Evolutionary conservation across 140 eudicot genomes (phyloP).

Genomic region (Oenanthe javanica): DNA sequence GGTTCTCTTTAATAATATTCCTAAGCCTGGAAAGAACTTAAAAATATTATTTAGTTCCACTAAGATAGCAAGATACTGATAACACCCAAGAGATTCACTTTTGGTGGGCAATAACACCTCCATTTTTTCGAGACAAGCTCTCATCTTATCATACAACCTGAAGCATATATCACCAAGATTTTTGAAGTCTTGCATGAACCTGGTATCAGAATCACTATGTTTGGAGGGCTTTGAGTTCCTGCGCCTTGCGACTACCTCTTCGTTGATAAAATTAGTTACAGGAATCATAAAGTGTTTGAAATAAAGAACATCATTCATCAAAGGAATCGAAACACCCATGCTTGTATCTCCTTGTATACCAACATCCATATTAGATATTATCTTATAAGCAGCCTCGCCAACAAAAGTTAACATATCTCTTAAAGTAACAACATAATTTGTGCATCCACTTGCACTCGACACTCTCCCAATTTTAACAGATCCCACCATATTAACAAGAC

Average conservation of each 20-base stretch:
- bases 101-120: constrained; percentile 18
- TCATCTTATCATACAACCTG: background rate
- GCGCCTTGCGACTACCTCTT: background rate
- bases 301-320: background rate
- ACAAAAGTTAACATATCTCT: background rate
- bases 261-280: background rate
- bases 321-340: background rate
- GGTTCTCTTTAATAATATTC: constrained; percentile 18
- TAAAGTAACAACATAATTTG: background rate
- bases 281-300: background rate
- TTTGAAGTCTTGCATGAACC: too few species aligned
- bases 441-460: background rate
- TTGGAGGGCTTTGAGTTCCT: background rate
- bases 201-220: constrained; percentile 7
- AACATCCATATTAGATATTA: background rate
- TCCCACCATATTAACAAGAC: background rate
- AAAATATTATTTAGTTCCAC: constrained; percentile 43
- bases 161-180: background rate
- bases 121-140: constrained; percentile 9
- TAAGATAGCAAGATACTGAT: constrained; percentile 47
- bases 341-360: background rate
- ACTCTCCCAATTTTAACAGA: background rate
- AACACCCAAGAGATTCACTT: constrained; percentile 26
- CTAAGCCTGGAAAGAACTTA: constrained; percentile 29
- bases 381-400: background rate